Base-by-base conservation (phyloP, 2,329 filamentous ascomycete genomes). In the Aspergillus oerlinghausenensis region DNA sequence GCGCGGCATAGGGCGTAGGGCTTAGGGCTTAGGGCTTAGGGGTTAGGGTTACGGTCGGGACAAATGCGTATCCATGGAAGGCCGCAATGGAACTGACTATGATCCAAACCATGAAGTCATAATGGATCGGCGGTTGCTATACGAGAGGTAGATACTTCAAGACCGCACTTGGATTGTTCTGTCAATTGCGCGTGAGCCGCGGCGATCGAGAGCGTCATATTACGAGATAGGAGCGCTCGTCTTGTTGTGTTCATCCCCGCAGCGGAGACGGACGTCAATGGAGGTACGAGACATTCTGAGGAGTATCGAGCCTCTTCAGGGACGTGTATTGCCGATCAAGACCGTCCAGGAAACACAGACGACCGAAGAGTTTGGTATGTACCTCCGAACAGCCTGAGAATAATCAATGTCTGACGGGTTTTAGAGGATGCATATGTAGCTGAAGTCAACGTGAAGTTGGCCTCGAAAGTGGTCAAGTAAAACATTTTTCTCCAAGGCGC, bases 381-480 rank as follows among this genome's bases (percentile, higher is more conserved):
- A 4, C 19, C 7, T 14, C n/a, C 6, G 21, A 29, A 3, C 14
- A 23, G 28, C 2, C 4, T 2, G 19, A 45, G 28, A 9, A 49
- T n/a, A 23, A 21, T 7, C 4, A 45, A 17, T 47, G 21, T 57
- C 58, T 64, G 40, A 60, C 54, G 26, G n/a, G 3, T 5, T 45
- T 26, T 57, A 79, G 77, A 63, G 29, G 70, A 77, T 51, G 77
- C 76, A 14, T 76, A 75, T 54, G 73, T 75, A 50, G 72, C 73
- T 21, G 76, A 78, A 64, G 73, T 79, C 55, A 73, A 75, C 47
- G 67, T 76, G 49, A 78, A 75, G 65, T 67, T 69, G 52, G 76
- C 77, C 9, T 75, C 74, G 19, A 75, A 74, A 58, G 75, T 77
- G 49, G 66, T 75, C 51, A 75, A 77, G 77, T 78, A 63, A 56